Conservation (phyloP, 2,329 filamentous ascomycete genomes). For the Didymellaceae sp. region DNA sequence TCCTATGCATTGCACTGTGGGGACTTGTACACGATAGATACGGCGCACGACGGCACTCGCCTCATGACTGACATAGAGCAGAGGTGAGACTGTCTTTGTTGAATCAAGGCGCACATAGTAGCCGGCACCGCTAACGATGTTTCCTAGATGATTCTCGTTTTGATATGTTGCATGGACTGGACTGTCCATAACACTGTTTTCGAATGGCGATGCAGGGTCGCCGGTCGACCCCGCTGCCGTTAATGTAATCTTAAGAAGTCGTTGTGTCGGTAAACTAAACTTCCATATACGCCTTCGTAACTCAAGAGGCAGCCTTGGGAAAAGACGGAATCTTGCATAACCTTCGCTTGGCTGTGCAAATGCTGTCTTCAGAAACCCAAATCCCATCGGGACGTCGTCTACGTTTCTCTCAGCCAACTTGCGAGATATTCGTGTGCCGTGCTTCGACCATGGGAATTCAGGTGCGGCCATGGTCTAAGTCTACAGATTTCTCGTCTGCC, state of each 20-base stretch:
- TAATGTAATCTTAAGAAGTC: not conserved
- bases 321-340: not conserved
- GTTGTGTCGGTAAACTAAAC: not conserved
- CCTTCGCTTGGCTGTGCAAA: not conserved
- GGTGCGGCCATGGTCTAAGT: not conserved
- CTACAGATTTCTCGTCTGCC: no score
- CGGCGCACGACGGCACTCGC: conserved; percentile 8
- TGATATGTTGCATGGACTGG: not conserved
- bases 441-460: not conserved
- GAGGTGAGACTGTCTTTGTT: conserved; percentile 5
- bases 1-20: not conserved
- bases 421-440: not conserved
- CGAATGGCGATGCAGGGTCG: not conserved
- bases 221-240: not conserved
- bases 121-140: conserved; percentile 14
- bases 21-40: conserved; percentile 12
- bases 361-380: not conserved
- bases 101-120: conserved; percentile 11
- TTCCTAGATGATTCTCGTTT: conserved; percentile 10
- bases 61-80: conserved; percentile 14
- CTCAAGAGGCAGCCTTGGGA: not conserved
- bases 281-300: not conserved
- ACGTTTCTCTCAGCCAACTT: not conserved
- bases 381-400: not conserved
- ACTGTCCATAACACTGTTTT: not conserved